Evolutionary conservation across 352 stramenopile species (phyloP).

Genomic region (Discostella stelligera): DNA sequence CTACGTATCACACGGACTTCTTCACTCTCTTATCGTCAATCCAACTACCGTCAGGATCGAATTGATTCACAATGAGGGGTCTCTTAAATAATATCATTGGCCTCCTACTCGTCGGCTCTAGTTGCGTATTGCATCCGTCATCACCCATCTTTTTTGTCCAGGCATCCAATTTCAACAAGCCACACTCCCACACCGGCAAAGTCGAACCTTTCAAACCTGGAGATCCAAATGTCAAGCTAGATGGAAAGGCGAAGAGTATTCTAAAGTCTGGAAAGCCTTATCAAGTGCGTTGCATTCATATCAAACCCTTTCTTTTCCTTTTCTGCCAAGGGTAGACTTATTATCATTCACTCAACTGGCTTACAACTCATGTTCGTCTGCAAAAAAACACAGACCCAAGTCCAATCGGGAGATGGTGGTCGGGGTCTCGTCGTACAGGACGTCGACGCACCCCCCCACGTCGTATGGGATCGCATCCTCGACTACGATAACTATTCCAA

Average conservation of each 20-base stretch:
- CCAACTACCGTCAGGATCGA: too few relatives aligned
- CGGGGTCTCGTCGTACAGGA: slow-evolving; percentile 59
- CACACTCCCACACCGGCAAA: slow-evolving; percentile 52
- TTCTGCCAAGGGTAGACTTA: not conserved
- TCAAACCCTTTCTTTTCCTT: not conserved
- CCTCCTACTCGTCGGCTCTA: slow-evolving; percentile 12
- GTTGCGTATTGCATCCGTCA: not conserved
- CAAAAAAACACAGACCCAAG: slow-evolving; percentile 40
- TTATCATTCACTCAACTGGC: not conserved
- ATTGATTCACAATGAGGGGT: not conserved
- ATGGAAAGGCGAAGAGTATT: slow-evolving; percentile 46
- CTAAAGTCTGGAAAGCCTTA: slow-evolving; percentile 57
- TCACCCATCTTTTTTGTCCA: slow-evolving; percentile 10
- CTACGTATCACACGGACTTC: too few relatives aligned
- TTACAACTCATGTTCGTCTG: not conserved
- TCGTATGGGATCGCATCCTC: slow-evolving; percentile 60
- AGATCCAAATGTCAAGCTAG: slow-evolving; percentile 59
- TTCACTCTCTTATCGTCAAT: too few relatives aligned
- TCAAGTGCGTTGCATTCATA: slow-evolving; percentile 28
- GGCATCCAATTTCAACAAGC: slow-evolving; percentile 52
- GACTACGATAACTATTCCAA: slow-evolving; percentile 61
- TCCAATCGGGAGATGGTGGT: slow-evolving; percentile 38
- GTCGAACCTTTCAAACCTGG: slow-evolving; percentile 52
- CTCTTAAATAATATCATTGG: not conserved
- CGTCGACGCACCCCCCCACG: slow-evolving; percentile 47